Percentiles rank a stretch among this genome's conserved stretches.
phyloP scores from a whole-genome alignment of 1,139 yeast genomes.

The Geotrichum histeridarum region DNA sequence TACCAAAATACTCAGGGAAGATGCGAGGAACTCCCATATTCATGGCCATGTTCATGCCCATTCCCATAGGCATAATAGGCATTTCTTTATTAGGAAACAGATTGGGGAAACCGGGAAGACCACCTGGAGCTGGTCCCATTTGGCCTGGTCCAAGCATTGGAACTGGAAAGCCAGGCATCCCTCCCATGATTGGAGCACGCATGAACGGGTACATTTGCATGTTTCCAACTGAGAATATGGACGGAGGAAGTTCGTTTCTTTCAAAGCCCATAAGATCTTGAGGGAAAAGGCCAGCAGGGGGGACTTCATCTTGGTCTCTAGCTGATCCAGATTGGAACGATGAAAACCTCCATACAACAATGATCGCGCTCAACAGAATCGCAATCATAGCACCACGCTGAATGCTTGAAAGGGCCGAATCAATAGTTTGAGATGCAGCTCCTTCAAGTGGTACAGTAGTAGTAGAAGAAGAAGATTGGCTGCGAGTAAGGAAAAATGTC shows the following conservation, averaged over 20 bases:
- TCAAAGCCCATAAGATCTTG: no score
- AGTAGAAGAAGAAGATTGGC: no score
- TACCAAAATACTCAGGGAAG: neutral
- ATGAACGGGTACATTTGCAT: neutral
- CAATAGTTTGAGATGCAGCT: neutral
- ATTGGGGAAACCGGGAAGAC: neutral
- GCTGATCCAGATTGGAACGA: no score
- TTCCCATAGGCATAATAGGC: neutral
- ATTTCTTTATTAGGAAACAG: neutral
- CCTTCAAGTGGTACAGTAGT: neutral
- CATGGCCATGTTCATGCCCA: neutral
- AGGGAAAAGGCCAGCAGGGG: no score
- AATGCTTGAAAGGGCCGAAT: neutral
- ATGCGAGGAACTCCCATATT: neutral
- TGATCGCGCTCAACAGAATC: neutral
- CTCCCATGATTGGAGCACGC: neutral
- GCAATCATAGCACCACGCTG: conserved; percentile 3
- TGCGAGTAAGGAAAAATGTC: neutral
- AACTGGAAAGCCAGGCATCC: neutral
- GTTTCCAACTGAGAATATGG: no score
- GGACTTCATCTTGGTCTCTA: neutral
- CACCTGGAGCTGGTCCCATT: neutral
- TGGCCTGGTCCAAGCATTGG: neutral
- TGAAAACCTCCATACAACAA: neutral
- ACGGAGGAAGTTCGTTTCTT: no score